Conservation (phyloP, 345 rosid genomes). For the Schrenkiella parvula region DNA sequence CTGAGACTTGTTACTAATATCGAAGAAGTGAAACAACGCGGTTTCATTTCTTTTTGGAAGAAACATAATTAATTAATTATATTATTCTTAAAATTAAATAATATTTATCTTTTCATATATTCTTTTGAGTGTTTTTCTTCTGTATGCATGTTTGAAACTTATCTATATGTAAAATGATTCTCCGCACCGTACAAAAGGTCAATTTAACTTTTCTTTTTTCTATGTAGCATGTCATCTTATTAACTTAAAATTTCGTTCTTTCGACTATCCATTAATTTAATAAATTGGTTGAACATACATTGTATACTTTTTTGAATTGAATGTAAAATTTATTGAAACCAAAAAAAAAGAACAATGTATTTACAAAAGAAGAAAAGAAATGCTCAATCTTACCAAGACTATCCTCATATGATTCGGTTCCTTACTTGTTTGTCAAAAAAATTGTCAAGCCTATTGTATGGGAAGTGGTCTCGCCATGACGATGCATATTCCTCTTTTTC, state of each 20-base stretch:
- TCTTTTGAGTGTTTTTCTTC: neutral
- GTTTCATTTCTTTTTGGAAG: constrained; percentile 15
- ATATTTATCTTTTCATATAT: neutral
- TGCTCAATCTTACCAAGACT: no score
- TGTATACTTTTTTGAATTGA: no score
- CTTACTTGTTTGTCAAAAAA: no score
- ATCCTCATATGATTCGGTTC: no score
- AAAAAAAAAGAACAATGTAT: no score
- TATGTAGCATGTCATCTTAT: neutral
- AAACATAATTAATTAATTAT: neutral
- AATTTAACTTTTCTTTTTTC: neutral
- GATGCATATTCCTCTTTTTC: no score
- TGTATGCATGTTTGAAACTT: constrained; percentile 1
- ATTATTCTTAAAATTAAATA: neutral
- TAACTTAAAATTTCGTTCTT: neutral
- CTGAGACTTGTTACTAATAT: neutral
- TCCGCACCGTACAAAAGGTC: neutral
- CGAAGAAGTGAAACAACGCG: constrained; percentile 8
- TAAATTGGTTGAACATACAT: neutral
- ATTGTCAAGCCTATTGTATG: no score
- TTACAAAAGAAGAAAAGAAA: no score
- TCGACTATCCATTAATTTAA: neutral
- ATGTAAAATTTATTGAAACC: no score
- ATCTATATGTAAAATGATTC: neutral
- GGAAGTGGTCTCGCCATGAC: no score